Base-by-base conservation (phyloP, 192 early-diverging fungal genomes). In the Dissophora ornata region DNA sequence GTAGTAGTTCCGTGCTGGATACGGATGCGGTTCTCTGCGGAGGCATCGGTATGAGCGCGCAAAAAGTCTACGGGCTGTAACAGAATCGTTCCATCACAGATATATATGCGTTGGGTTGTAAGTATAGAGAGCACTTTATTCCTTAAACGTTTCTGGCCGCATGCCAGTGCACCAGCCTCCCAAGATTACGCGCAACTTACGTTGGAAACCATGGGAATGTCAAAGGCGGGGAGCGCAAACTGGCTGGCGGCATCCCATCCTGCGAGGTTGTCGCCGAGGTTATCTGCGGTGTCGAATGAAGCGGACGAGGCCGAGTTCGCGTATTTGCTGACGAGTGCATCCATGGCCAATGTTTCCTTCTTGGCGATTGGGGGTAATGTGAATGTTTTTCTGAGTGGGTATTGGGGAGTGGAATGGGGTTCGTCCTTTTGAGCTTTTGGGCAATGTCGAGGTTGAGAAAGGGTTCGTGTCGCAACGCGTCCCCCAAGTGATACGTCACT, bases 1-100 rank as follows among this genome's bases (percentile, higher is more conserved):
- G 98, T 99, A 5, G 98, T 99, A 11, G 98, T 99, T 71, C 98
- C 98, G 80, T 99, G 94, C 54, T 90, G 89, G 60, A 98, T 91
- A 70, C 96, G 93, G 77, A 99, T 94, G 46, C 87, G 82, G 77
- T 91, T 89, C 57, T 94, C 89, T 40, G 90, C 86, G 25, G 84
- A 91, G 15, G 92, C 89, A 61, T 92, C 90, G 3, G 92, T 97
- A 69, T 93, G 89, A 51, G 89, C 82, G 82, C 93, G 87, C 75
- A 96, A 80, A 66, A 97, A 97, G 40, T 89, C 90, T 12, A 93
- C 85, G 25, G 96, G 97, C 93, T 98, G 80, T 48, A n/a, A n/a
- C n/a, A n/a, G n/a, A n/a, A n/a, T n/a, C n/a, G n/a, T n/a, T n/a
- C n/a, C n/a, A n/a, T n/a, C n/a, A n/a, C n/a, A n/a, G n/a, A n/a